A percentile compares a stretch with the other conserved stretches of the same genome.
phyloP scores from a whole-genome alignment of 2,329 filamentous ascomycete species.

The Claviceps sorghi region DNA sequence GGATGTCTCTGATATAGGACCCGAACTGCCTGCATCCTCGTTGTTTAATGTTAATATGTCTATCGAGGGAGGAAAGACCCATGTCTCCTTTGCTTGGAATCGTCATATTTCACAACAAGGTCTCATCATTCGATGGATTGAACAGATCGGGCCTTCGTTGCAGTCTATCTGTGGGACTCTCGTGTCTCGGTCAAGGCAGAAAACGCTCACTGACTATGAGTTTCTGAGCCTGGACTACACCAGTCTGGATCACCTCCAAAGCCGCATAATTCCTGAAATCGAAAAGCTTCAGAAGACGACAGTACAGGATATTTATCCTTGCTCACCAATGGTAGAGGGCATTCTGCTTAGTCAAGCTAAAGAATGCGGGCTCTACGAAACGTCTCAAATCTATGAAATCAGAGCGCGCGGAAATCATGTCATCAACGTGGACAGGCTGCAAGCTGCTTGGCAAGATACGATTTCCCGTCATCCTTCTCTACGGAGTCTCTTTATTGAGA shows the following conservation, averaged over 20 bases:
- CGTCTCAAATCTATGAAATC: slow-evolving; percentile 10
- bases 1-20: slow-evolving; percentile 3
- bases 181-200: not conserved
- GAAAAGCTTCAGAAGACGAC: slow-evolving; percentile 7
- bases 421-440: slow-evolving; percentile 3
- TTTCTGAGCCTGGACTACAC: slow-evolving; percentile 12
- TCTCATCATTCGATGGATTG: not conserved
- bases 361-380: slow-evolving; percentile 6
- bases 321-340: slow-evolving; percentile 23
- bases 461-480: slow-evolving; percentile 5
- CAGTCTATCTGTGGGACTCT: not conserved
- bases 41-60: slow-evolving; percentile 2
- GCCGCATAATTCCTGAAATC: slow-evolving; percentile 9
- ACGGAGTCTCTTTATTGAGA: slow-evolving; percentile 6
- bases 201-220: slow-evolving; percentile 1
- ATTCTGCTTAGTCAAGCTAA: slow-evolving; percentile 20
- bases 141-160: not conserved
- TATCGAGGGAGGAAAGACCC: slow-evolving; percentile 1
- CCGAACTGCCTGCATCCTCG: slow-evolving; percentile 1
- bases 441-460: slow-evolving; percentile 7
- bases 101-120: slow-evolving; percentile 2
- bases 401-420: not conserved
- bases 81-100: slow-evolving; percentile 3
- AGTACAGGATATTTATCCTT: slow-evolving; percentile 23
- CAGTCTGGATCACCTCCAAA: slow-evolving; percentile 13